These are phyloP conservation scores for Kickxella alabastrina DNA, from an alignment of 192 early-diverging fungal species.

Conservation along the genomic window DNA sequence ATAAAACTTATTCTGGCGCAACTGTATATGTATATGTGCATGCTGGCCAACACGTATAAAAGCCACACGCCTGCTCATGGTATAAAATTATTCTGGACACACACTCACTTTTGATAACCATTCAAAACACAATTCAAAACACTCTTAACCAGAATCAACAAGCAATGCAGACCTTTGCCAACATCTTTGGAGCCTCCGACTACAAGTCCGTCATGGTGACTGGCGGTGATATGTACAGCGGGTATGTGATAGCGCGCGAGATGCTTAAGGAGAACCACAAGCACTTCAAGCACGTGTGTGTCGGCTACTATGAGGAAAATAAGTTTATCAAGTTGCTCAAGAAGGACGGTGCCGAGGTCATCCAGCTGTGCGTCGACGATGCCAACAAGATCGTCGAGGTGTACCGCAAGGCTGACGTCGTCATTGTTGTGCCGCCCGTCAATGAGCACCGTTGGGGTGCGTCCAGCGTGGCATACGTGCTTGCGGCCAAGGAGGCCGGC, in stretches of 20 bases:
- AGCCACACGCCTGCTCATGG: too few relatives aligned
- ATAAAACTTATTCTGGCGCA: too few relatives aligned
- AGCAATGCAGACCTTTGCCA: slow-evolving; percentile 35
- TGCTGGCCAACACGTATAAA: too few relatives aligned
- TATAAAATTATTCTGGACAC: too few relatives aligned
- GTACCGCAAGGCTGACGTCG: slow-evolving; percentile 39
- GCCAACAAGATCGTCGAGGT: slow-evolving; percentile 19
- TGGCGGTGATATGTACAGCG: slow-evolving; percentile 38
- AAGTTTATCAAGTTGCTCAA: slow-evolving; percentile 32
- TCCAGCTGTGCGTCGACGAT: slow-evolving; percentile 21
- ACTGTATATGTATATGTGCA: too few relatives aligned
- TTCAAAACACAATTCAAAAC: neutral
- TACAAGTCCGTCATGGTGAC: slow-evolving; percentile 36
- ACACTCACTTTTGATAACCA: too few relatives aligned
- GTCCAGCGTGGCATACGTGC: slow-evolving; percentile 23
- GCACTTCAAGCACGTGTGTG: slow-evolving; percentile 24
- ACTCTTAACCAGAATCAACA: neutral
- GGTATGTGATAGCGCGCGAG: slow-evolving; percentile 27
- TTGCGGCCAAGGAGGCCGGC: slow-evolving; percentile 29
- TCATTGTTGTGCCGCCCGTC: slow-evolving; percentile 40
- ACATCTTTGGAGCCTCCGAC: slow-evolving; percentile 17
- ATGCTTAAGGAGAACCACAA: slow-evolving; percentile 26
- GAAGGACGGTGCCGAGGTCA: slow-evolving; percentile 26
- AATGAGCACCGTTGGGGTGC: slow-evolving; percentile 33
- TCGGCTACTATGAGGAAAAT: slow-evolving; percentile 27